These are phyloP conservation scores for Guyanaporus albipodus DNA, from an alignment of 768 basidiomycete genomes.

Conservation along the genomic window DNA sequence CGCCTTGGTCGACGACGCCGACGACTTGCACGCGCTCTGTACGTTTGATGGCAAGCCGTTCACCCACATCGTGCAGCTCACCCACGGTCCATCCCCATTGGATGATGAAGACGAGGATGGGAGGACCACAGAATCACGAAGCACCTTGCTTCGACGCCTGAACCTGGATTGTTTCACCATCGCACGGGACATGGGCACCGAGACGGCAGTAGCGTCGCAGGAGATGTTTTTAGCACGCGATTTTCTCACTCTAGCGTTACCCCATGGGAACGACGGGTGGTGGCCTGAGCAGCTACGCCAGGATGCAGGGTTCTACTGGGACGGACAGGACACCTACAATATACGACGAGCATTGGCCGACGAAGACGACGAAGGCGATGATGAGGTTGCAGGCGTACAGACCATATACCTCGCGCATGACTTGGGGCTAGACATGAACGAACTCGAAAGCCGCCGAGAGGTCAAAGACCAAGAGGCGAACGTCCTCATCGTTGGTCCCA, in stretches of 20 bases:
- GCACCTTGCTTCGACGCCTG: neutral
- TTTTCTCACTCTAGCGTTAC: conserved; percentile 40
- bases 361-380: neutral
- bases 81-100: neutral
- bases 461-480: neutral
- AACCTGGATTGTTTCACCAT: neutral
- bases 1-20: conserved; percentile 15
- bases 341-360: too few relatives aligned
- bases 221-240: conserved; percentile 42
- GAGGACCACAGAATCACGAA: neutral
- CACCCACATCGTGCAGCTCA: conserved; percentile 21
- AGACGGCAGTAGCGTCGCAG: conserved; percentile 25
- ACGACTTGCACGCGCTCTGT: conserved; percentile 5
- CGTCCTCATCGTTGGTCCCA: conserved; percentile 13
- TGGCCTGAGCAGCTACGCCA: neutral
- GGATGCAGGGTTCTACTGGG: neutral
- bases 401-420: conserved; percentile 3
- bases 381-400: neutral
- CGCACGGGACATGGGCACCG: neutral
- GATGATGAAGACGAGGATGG: too few relatives aligned
- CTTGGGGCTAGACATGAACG: neutral
- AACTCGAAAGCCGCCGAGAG: neutral
- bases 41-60: conserved; percentile 10
- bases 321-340: too few relatives aligned
- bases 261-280: conserved; percentile 18